A percentile compares a stretch with the other conserved stretches of the same genome.
Evolutionary conservation across 1,284 basidiomycete species (phyloP).

Genomic region (Ganoderma sinense): DNA sequence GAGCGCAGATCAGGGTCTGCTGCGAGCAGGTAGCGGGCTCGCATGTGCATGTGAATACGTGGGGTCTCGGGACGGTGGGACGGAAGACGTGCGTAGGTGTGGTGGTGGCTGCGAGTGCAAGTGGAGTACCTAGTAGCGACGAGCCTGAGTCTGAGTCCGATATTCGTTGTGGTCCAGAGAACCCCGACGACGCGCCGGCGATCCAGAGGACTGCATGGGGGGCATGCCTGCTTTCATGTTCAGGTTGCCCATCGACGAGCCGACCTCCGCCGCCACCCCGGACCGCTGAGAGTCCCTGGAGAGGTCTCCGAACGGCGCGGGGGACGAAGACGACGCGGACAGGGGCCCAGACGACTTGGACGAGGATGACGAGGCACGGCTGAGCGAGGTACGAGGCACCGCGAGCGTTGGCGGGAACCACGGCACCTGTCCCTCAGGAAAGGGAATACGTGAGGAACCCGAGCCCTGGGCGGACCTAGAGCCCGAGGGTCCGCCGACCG

Average conservation of each 20-base stretch:
- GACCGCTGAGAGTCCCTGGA: not conserved
- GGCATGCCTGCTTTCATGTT: not conserved
- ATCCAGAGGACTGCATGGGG: not conserved
- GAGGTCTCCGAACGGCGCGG: slow-evolving; percentile 9
- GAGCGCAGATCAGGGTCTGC: not conserved
- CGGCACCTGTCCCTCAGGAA: not conserved
- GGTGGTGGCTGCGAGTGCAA: not conserved
- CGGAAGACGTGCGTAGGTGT: not conserved
- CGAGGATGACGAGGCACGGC: slow-evolving; percentile 33
- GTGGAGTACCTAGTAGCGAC: not conserved
- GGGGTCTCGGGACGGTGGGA: not conserved
- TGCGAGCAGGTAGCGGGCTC: not conserved
- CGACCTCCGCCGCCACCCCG: not conserved
- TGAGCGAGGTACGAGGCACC: slow-evolving; percentile 26
- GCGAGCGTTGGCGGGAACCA: slow-evolving; percentile 23
- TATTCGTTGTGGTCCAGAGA: slow-evolving; percentile 22
- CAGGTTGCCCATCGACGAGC: slow-evolving; percentile 20
- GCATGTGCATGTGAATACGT: not conserved
- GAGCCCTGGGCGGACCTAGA: not conserved
- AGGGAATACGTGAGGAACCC: not conserved
- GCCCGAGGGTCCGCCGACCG: not conserved
- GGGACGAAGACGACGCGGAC: slow-evolving; percentile 20
- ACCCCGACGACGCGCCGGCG: slow-evolving; percentile 4
- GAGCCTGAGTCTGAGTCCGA: slow-evolving; percentile 14
- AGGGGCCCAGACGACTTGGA: slow-evolving; percentile 28